Evolutionary conservation across 164 flowering plant genomes (phyloP).

Genomic region (Taxillus chinensis): DNA sequence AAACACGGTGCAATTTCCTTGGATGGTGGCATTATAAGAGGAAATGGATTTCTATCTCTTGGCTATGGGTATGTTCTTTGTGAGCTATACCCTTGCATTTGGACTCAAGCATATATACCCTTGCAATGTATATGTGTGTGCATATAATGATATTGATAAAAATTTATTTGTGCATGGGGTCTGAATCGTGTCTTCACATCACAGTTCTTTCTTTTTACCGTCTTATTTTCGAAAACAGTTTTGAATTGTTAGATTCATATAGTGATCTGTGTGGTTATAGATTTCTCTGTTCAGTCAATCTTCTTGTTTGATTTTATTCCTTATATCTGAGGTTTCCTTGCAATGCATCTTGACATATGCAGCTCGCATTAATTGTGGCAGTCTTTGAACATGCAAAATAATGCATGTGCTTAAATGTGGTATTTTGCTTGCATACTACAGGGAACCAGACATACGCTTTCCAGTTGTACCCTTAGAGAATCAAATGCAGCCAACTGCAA

Average conservation of each 20-base stretch:
- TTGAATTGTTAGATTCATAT: too few relatives aligned
- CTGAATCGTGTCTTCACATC: not conserved
- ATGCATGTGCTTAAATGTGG: too few relatives aligned
- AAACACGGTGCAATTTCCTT: slow-evolving; percentile 51
- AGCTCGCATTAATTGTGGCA: too few relatives aligned
- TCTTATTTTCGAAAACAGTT: too few relatives aligned
- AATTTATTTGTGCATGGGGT: too few relatives aligned
- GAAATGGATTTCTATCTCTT: slow-evolving; percentile 38
- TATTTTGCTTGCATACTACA: slow-evolving; percentile 6
- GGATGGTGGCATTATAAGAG: slow-evolving; percentile 52
- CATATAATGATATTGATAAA: too few relatives aligned
- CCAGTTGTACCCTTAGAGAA: slow-evolving; percentile 18
- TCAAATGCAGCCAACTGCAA: slow-evolving; percentile 4
- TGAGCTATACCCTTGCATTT: too few relatives aligned
- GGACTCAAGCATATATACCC: too few relatives aligned
- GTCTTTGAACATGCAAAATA: too few relatives aligned
- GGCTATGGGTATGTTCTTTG: slow-evolving; percentile 34
- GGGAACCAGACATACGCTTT: slow-evolving; percentile 30
- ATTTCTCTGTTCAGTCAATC: not conserved
- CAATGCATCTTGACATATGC: too few relatives aligned
- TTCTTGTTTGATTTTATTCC: not conserved
- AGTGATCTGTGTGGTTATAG: too few relatives aligned
- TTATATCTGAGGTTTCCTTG: too few relatives aligned
- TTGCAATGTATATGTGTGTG: not conserved
- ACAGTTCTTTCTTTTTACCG: not conserved